These are phyloP conservation scores for Boletus sp. DNA, from an alignment of 768 basidiomycete genomes.

Conservation along the genomic window DNA sequence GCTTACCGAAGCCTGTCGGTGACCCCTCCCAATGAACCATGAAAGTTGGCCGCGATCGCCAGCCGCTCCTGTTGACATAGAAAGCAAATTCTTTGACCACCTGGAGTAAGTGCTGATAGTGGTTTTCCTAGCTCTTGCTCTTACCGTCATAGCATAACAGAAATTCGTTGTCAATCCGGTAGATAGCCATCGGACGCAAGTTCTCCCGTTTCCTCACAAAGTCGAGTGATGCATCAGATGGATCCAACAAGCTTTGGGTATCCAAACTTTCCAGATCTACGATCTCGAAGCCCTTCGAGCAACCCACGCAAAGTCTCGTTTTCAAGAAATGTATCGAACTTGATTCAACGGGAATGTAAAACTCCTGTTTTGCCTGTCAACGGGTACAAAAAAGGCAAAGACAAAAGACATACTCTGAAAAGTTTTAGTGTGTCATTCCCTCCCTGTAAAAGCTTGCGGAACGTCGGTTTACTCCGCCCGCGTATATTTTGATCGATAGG, in stretches of 20 bases:
- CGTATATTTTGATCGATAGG: conserved; percentile 88
- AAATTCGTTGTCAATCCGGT: conserved; percentile 95
- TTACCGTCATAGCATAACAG: conserved; percentile 95
- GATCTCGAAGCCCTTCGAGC: conserved; percentile 97
- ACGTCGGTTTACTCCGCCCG: conserved; percentile 83
- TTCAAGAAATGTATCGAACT: conserved; percentile 96
- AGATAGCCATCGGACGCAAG: conserved; percentile 92
- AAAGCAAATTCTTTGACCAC: conserved; percentile 85
- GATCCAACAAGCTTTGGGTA: conserved; percentile 94
- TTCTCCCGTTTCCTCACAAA: conserved; percentile 91
- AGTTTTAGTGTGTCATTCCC: conserved; percentile 91
- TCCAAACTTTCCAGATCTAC: conserved; percentile 97
- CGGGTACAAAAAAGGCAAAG: neutral
- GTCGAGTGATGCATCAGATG: conserved; percentile 85
- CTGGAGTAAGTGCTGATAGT: conserved; percentile 6
- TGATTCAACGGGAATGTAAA: conserved; percentile 98
- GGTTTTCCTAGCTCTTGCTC: conserved; percentile 23
- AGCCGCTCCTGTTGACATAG: conserved; percentile 96
- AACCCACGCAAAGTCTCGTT: conserved; percentile 95
- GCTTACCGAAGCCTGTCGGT: conserved; percentile 91
- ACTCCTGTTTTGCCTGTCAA: conserved; percentile 59
- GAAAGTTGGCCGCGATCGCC: conserved; percentile 86
- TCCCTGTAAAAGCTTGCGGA: conserved; percentile 90
- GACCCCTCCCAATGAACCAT: conserved; percentile 97
- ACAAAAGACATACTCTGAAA: conserved; percentile 65